A percentile compares a stretch with the other conserved stretches of the same genome.
Conservation (phyloP, 2,329 filamentous ascomycete genomes). For the Diaporthe citriasiana region DNA sequence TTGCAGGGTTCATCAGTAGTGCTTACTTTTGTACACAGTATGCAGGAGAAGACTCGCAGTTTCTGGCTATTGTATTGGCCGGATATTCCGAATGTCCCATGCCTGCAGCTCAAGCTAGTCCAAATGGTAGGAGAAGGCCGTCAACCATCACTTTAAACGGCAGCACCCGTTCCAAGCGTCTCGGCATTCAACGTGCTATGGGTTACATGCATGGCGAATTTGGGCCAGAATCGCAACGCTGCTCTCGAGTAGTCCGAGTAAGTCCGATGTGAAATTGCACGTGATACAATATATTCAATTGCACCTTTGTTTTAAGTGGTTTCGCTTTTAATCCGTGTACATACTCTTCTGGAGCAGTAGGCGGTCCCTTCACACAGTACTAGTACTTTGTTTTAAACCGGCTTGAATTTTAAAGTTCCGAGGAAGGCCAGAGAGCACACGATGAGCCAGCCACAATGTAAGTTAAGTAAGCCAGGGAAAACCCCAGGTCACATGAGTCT, state of each 20-base stretch:
- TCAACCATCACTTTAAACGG: not conserved
- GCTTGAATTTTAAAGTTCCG: not conserved
- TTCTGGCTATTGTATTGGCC: constrained; percentile 1
- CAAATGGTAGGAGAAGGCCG: not conserved
- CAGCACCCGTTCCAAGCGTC: not conserved
- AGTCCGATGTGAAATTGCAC: not conserved
- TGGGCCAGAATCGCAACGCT: not conserved
- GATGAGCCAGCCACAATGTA: not conserved
- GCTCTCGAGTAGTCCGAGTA: not conserved
- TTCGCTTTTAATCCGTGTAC: too few relatives aligned
- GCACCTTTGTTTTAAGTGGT: too few relatives aligned
- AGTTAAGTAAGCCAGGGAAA: too few relatives aligned
- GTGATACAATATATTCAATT: not conserved
- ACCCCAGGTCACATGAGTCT: not conserved
- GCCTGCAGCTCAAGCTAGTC: constrained; percentile 18
- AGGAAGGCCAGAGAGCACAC: not conserved
- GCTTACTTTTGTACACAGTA: not conserved
- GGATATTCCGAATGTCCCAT: not conserved
- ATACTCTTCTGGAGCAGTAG: too few relatives aligned
- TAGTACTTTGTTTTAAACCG: not conserved
- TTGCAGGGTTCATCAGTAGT: constrained; percentile 11
- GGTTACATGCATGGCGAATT: not conserved
- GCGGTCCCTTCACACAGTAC: too few relatives aligned
- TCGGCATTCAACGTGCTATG: not conserved
- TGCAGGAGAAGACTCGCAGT: not conserved